Conservation (phyloP, 352 stramenopile species). For the Hyaloperonospora brassicae region DNA sequence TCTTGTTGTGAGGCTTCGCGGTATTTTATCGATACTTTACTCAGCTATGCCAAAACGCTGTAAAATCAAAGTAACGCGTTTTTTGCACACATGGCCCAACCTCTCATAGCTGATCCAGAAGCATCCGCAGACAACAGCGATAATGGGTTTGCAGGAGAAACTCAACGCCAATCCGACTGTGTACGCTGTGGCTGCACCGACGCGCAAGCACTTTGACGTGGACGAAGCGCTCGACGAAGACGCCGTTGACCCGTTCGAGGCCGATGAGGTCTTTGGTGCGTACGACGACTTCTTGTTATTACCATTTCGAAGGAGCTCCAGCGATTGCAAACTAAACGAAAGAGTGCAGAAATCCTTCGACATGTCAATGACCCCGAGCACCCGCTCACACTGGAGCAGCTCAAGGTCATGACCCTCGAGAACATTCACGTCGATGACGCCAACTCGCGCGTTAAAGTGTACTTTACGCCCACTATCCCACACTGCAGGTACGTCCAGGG, state of each 20-base stretch:
- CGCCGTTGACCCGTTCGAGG: conserved; percentile 66
- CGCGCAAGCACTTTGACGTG: conserved; percentile 54
- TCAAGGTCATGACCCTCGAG: conserved; percentile 89
- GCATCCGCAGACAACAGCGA: no score
- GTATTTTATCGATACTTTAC: no score
- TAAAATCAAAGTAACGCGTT: no score
- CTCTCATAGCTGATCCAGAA: no score
- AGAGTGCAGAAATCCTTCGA: conserved; percentile 61
- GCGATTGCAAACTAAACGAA: no score
- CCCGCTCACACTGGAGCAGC: conserved; percentile 89
- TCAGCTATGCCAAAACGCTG: no score
- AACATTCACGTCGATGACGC: conserved; percentile 86
- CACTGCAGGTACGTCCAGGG: conserved; percentile 81
- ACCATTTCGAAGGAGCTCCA: no score
- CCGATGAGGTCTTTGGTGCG: conserved; percentile 82
- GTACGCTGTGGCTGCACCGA: conserved; percentile 59
- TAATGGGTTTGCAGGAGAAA: conserved; percentile 71
- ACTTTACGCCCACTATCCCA: conserved; percentile 93
- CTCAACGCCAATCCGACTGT: conserved; percentile 86
- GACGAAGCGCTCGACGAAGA: conserved; percentile 57
- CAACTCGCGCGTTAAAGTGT: conserved; percentile 69
- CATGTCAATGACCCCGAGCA: conserved; percentile 92
- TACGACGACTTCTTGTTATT: neutral
- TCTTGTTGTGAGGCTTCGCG: no score
- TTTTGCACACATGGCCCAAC: no score